Evolutionary conservation across 768 basidiomycete species (phyloP), one percentile per base, ranked within the genome.

Genomic region (Pilatotrama ljubarskyi): DNA sequence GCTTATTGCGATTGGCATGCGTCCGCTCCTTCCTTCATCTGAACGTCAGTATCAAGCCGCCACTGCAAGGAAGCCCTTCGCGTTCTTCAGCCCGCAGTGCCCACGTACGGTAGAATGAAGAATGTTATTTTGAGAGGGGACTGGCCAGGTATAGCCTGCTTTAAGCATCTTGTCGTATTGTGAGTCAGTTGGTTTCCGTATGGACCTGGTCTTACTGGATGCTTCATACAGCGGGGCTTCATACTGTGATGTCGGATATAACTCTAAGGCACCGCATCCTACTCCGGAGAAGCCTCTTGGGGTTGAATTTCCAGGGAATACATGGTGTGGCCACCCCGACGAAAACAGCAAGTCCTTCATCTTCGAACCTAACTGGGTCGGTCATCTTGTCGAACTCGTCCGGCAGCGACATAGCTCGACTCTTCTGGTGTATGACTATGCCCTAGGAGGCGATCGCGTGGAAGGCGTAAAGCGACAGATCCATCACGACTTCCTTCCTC

Each of bases 331-430:
- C 63, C 51, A 59, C 1, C 14, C 24, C 8, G 54, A 55, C 35
- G 4, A 38, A 17, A 18, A 5, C 35, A 36, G 9, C 7, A 37
- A 47, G 20, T 77, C 76, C 35, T 82, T 82, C 64, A 54, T 60
- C 5, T 75, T 72, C 35, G 64, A 72, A 29, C 80, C 84, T 5
- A 87, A 87, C 68, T 87, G 85, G 85, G 81, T 87, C 37, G 82
- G 85, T 2, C 79, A 83, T 66, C 70, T 85, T 22, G 70, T 84
- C 41, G 78, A 73, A 10, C 41, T 63, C 20, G 54, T 18, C 76
- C 74, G 66, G n/a, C 61, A 18, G 32, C 67, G 44, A 57, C 35
- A 17, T 22, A 44, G 7, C 76, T 75, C 66, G n/a, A 73, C 78
- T 0, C 55, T 85, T 32, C 72, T 86, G 0, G 83, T 83, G 6